These are phyloP conservation scores for Thermochaetoides dissita DNA, from an alignment of 2,329 filamentous ascomycete species.

Conservation along the genomic window DNA sequence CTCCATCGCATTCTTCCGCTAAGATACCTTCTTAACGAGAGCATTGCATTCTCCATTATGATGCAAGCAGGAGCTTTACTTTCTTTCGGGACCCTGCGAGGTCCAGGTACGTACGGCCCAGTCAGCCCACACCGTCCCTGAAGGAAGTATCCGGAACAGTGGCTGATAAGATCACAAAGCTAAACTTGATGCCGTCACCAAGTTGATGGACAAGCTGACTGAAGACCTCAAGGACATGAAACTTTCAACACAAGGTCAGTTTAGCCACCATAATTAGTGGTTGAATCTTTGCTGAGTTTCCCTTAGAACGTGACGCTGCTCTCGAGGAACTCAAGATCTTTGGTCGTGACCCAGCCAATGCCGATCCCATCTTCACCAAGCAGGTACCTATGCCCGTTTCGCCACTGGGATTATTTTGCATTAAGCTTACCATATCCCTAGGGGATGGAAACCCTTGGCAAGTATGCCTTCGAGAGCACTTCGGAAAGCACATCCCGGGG, in stretches of 20 bases:
- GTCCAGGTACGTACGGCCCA: slow-evolving; percentile 25
- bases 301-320: slow-evolving; percentile 45
- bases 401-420: background rate
- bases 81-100: slow-evolving; percentile 22
- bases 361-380: slow-evolving; percentile 73
- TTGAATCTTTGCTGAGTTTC: background rate
- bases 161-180: slow-evolving; percentile 25
- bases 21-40: slow-evolving; percentile 4
- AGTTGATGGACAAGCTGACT: slow-evolving; percentile 47
- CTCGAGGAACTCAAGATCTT: slow-evolving; percentile 64
- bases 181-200: slow-evolving; percentile 55
- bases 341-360: slow-evolving; percentile 56
- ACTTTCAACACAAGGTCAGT: slow-evolving; percentile 47
- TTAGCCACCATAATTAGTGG: background rate
- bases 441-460: slow-evolving; percentile 61
- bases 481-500: slow-evolving; percentile 54
- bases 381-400: slow-evolving; percentile 34
- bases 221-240: slow-evolving; percentile 46
- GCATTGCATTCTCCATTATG: background rate
- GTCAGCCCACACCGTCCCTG: background rate
- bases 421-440: slow-evolving; percentile 21
- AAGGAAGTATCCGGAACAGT: background rate
- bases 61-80: too few species aligned
- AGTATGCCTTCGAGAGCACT: slow-evolving; percentile 57
- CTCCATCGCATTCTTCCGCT: background rate